Base-by-base conservation (phyloP, 1,284 basidiomycete genomes). In the Tausonia pullulans region DNA sequence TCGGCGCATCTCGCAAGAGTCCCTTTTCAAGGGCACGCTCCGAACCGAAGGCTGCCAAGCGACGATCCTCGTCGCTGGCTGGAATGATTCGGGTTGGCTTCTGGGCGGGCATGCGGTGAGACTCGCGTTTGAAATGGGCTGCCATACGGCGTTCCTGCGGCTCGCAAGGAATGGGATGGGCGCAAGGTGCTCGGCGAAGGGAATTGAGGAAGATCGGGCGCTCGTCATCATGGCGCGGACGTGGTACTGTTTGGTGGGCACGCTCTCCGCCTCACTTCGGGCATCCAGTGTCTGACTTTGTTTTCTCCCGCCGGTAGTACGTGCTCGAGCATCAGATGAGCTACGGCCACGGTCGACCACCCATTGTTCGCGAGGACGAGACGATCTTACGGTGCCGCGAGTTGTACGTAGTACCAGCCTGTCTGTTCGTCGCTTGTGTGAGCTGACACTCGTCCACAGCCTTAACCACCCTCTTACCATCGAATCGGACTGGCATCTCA, bases 401-500 rank as follows among this genome's bases (percentile, higher is more conserved):
- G 48, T 80, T 93, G 27, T 27, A 27, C 27, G 27, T 27, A 27
- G 27, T 27, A 27, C 27, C 27, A 27, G 27, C 27, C 27, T 27
- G 27, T 27, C 27, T 27, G 27, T 27, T 27, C 27, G 27, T 27
- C 27, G 27, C 27, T 27, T 27, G 27, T 27, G 27, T 27, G 27
- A 27, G 27, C 27, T 27, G 27, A 27, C 27, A 27, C 27, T 27
- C 27, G 27, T 2, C 27, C 27, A 27, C 27, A 27, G 27, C n/a
- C 78, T 95, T 40, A 84, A 87, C 69, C 91, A 95, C 73, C 92
- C 92, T 13, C 78, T 94, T 27, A 84, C 89, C 6, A 89, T 93
- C 69, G 87, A 90, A 69, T 91, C 94, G 68, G 92, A 96, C 71
- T 92, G 90, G 82, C 85, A 92, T 54, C 83, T 96, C n/a, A 88